Evolutionary conservation across 345 rosid genomes (phyloP).

Genomic region (Trapa bicornis): DNA sequence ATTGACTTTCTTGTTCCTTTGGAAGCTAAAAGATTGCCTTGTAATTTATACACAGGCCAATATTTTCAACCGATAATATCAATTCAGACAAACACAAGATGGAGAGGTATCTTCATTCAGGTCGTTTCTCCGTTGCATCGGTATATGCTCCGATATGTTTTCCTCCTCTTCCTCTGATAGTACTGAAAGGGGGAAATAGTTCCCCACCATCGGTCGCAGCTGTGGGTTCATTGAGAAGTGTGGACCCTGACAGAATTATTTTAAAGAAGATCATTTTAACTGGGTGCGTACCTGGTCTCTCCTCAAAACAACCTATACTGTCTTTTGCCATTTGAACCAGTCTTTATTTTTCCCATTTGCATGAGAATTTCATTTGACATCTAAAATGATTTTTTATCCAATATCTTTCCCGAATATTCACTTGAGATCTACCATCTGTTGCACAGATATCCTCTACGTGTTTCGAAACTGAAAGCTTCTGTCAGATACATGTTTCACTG

Average conservation of each 20-base stretch:
- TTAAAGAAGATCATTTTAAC: conserved; percentile 82
- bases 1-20: conserved; percentile 1
- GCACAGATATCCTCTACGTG: conserved; percentile 87
- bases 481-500: conserved; percentile 85
- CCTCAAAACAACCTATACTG: background rate
- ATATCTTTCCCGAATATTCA: background rate
- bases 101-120: conserved; percentile 92
- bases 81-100: conserved; percentile 87
- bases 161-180: conserved; percentile 77
- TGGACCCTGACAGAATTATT: conserved; percentile 72
- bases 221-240: conserved; percentile 74
- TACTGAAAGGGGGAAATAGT: conserved; percentile 39
- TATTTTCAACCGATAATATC: conserved; percentile 66
- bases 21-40: conserved; percentile 7
- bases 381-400: background rate
- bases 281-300: conserved; percentile 39
- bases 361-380: background rate
- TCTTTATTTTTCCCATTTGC: conserved; percentile 2
- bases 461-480: conserved; percentile 69
- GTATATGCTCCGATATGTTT: conserved; percentile 77
- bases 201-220: conserved; percentile 58
- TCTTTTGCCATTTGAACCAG: background rate
- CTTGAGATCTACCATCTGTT: background rate
- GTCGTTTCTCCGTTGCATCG: conserved; percentile 69
- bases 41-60: conserved; percentile 45